Conservation (phyloP, 805 yeast species). For the Metschnikowia baotianmanensis region DNA sequence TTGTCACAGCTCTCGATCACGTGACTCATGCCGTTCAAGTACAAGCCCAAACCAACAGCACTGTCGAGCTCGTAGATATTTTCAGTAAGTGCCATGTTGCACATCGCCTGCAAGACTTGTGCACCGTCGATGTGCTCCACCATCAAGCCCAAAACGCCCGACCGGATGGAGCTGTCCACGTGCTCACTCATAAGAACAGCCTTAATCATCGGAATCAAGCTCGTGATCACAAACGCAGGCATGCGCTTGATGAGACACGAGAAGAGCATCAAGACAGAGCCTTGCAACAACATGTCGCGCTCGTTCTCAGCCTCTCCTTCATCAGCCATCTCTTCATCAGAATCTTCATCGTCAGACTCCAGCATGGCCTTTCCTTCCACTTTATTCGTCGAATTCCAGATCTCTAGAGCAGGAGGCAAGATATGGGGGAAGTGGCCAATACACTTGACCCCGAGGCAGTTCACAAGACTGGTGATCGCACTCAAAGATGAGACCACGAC, state of each 20-base stretch:
- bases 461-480: slow-evolving; percentile 66
- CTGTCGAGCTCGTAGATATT: slow-evolving; percentile 33
- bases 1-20: slow-evolving; percentile 68
- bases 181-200: slow-evolving; percentile 55
- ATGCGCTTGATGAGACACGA: slow-evolving; percentile 76
- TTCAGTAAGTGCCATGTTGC: slow-evolving; percentile 56
- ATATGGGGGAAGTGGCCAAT: slow-evolving; percentile 84
- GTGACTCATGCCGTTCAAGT: slow-evolving; percentile 62
- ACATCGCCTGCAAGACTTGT: slow-evolving; percentile 58
- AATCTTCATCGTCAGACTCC: slow-evolving; percentile 19
- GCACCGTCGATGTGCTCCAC: slow-evolving; percentile 67
- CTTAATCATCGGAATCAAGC: slow-evolving; percentile 58
- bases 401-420: slow-evolving; percentile 66
- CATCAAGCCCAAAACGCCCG: slow-evolving; percentile 57
- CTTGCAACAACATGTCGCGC: slow-evolving; percentile 49
- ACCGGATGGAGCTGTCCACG: slow-evolving; percentile 59
- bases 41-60: slow-evolving; percentile 57
- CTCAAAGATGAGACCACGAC: slow-evolving; percentile 70
- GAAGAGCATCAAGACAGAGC: slow-evolving; percentile 67
- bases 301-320: no score
- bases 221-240: slow-evolving; percentile 79
- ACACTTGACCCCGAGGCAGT: slow-evolving; percentile 78
- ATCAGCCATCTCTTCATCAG: slow-evolving; percentile 19
- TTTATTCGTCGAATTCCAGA: slow-evolving; percentile 45
- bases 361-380: slow-evolving; percentile 6